Evolutionary conservation across 148 eudicot species (phyloP), one percentile per base, ranked within the genome.

Genomic region (Cornus suecica): DNA sequence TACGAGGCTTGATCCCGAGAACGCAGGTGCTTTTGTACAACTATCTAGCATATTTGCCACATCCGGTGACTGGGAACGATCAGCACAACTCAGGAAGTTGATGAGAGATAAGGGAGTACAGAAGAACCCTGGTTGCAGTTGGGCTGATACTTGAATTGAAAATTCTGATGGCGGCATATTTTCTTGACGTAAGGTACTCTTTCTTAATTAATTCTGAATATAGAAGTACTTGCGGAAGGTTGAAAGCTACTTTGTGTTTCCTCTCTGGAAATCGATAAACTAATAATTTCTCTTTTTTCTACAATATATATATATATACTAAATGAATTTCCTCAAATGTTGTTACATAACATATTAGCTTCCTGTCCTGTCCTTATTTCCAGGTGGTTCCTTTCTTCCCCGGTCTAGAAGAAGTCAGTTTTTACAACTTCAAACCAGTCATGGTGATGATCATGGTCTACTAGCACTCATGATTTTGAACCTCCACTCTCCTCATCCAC

Each of bases 21-120:
- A 91, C 81, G 82, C 94, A n/a, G 86, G 79, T 73, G 92, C 97
- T 56, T 87, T 84, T 80, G 89, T 95, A 52, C 96, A 95, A 76
- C 78, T 95, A 60, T 88, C 94, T 23, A 87, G 90, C 58, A 77
- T 91, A 69, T 85, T 95, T 81, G 97, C 97, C 29, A 69, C 85
- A 74, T 77, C 81, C 8, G 94, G 88, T 68, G 97, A 95, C 64
- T 95, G 99, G 99, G 82, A 84, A 74, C 75, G 83, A 70, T 95
- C 96, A 42, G 85, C 65, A 34, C 66, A 80, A 70, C 83, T 91
- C 26, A 91, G 99, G 71, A 77, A 83, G 68, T 73, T 84, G 66
- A 95, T 91, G 97, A 86, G 74, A 77, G 82, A 79, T 42, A 85
- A 80, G 73, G 67, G 84, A 73, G 72, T 91, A 28, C 77, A 84